Evolutionary conservation across 768 basidiomycete genomes (phyloP), one percentile per base, ranked within the genome.

Genomic region (Gymnopilus dilepis): DNA sequence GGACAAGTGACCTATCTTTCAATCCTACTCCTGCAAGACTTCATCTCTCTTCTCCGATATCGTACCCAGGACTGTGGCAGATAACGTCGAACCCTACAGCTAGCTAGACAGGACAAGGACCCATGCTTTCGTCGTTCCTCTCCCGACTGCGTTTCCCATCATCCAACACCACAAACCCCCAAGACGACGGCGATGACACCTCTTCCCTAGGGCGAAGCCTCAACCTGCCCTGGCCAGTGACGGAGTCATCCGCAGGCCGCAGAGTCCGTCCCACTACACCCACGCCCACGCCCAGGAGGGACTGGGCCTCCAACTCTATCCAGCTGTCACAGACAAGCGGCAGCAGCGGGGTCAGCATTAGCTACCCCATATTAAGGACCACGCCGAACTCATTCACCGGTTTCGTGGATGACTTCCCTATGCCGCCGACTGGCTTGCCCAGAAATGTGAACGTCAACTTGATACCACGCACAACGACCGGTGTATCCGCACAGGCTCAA

Each of bases 331-430:
- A 19, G 53, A 43, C 37, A 28, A 55, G 55, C 30, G 58, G 50
- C 8, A 53, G 63, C 22, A 59, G 67, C 52, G 67, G 69, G 5
- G 64, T 66, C n/a, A 64, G 63, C 43, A 78, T 75, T 56, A 78
- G 77, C 58, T 56, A 72, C 34, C 77, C 77, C 34, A 77, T 78
- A 48, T 75, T 73, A 2, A 70, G 74, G 12, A 69, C 70, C 4
- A 67, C 73, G 1, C 67, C 76, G 5, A 71, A 68, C 55, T 74
- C 76, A 1, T 66, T 78, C n/a, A 76, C 77, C 1, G 77, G 76
- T 1, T 71, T 74, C 38, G n/a, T n/a, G n/a, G 64, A 71, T 28
- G 55, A 53, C 40, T 62, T 62, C n/a, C 56, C 61, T 3, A 56
- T 56, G 47, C 61, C 61, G 15, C 61, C 61, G 3, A 45, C 61